Conservation (phyloP, 2,329 filamentous ascomycete genomes). For the Leptosphaerulina australis region DNA sequence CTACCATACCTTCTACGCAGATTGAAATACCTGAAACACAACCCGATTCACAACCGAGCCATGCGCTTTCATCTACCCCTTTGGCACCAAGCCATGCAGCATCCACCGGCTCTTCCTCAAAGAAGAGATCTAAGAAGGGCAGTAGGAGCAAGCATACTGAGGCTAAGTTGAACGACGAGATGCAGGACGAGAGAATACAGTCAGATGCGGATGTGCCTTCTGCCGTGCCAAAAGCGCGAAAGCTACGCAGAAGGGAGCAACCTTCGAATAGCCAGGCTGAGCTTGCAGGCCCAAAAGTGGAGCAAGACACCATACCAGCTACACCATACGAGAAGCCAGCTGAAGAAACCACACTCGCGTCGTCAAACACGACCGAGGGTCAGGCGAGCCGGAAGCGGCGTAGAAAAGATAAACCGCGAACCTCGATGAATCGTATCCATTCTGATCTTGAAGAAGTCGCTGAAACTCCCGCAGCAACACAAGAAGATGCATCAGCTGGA, state of each 20-base stretch:
- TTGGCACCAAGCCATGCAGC: constrained; percentile 5
- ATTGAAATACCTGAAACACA: constrained; percentile 27
- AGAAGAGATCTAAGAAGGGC: background rate
- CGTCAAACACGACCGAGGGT: background rate
- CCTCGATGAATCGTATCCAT: background rate
- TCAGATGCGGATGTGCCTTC: background rate
- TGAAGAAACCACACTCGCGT: background rate
- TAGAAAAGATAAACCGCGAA: background rate
- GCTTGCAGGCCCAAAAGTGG: background rate
- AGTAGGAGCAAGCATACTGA: background rate
- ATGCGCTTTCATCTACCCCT: constrained; percentile 6
- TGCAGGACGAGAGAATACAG: background rate
- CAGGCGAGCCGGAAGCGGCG: background rate
- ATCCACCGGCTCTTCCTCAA: constrained; percentile 2
- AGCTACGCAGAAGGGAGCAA: background rate
- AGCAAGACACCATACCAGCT: background rate
- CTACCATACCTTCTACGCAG: constrained; percentile 1
- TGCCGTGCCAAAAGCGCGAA: background rate
- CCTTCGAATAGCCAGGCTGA: background rate
- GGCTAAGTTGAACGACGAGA: background rate
- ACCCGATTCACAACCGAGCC: background rate
- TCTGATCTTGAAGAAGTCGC: background rate
- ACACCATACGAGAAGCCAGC: background rate
- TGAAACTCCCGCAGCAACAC: background rate
- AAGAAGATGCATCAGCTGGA: background rate